Base-by-base conservation (phyloP, 495 filamentous ascomycete species). In the Collariella sp. region DNA sequence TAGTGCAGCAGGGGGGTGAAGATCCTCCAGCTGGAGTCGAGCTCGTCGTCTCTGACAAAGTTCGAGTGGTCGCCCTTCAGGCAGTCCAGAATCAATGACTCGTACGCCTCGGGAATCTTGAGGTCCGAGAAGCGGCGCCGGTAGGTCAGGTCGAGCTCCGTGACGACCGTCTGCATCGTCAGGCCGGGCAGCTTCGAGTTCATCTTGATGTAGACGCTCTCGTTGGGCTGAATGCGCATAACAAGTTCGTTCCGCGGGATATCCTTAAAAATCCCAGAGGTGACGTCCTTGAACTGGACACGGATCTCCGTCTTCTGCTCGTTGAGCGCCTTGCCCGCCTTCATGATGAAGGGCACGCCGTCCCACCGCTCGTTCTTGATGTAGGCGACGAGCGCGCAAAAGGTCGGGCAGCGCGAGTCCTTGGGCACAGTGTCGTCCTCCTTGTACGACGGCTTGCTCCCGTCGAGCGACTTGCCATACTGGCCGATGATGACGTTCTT, bases 321-420 rank as follows among this genome's bases (percentile, higher is more conserved):
- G 72, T 99, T 99, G 45, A 99, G 76, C 50, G 93, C 93, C 78
- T 99, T 99, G 56, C 94, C 94, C 36, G 94, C 94, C 83, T 99
- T 99, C 72, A 99, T 78, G 71, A 99, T 99, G 77, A 97, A 99
- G 38, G 94, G 94, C 46, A 99, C 94, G 52, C 94, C 94, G 60
- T 99, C 94, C 94, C 94, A 99, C 62, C 94, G 80, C 81, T 99
- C 94, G 67, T 99, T 99, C 83, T 97, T 96, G 74, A 99, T 96
- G 72, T 89, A 95, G 20, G 88, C 89, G 36, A 94, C 94, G 75
- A 99, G 82, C 20, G 93, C 90, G 66, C 90, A 94, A 79, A 97
- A 99, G 18, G 94, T 99, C 6, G 94, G 91, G 79, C 94, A 99
- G 52, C 94, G 83, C 35, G 89, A 95, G 43, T 96, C 89, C 74